Evolutionary conservation across 2,329 filamentous ascomycete species (phyloP).

Genomic region (Penicillium thymicola): DNA sequence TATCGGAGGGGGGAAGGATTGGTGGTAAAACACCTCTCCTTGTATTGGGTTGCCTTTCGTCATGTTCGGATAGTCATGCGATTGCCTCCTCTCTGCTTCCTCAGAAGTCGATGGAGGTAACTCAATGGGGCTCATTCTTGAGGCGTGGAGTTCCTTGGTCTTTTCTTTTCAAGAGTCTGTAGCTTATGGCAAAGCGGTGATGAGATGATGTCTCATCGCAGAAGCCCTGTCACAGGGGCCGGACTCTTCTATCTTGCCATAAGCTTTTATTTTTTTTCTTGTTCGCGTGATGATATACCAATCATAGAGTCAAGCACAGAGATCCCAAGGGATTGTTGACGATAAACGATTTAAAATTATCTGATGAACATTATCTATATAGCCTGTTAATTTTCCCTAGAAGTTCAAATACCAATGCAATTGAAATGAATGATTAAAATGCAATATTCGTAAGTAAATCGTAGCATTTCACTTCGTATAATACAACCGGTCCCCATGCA

Average conservation of each 20-base stretch:
- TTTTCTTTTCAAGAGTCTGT: conserved; percentile 43
- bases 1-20: conserved; percentile 35
- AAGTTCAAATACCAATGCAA: background rate
- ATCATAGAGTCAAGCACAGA: conserved; percentile 99
- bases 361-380: conserved; percentile 43
- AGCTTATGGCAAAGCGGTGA: conserved; percentile 55
- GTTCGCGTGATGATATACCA: conserved; percentile 86
- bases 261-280: conserved; percentile 16
- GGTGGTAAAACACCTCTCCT: conserved; percentile 14
- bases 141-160: conserved; percentile 76
- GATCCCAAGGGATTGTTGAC: conserved; percentile 49
- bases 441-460: conserved; percentile 16
- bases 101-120: conserved; percentile 59
- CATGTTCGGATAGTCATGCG: conserved; percentile 96
- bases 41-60: conserved; percentile 69
- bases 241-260: conserved; percentile 46
- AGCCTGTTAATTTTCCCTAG: background rate
- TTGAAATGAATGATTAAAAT: conserved; percentile 5
- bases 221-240: conserved; percentile 68
- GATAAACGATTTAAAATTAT: conserved; percentile 49
- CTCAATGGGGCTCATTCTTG: conserved; percentile 99
- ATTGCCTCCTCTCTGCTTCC: conserved; percentile 61
- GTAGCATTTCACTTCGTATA: conserved; percentile 10
- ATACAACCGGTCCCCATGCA: conserved; percentile 13
- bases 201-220: conserved; percentile 38